These are phyloP conservation scores for Juglanconis oblonga DNA, from an alignment of 2,329 filamentous ascomycete genomes.

Conservation along the genomic window DNA sequence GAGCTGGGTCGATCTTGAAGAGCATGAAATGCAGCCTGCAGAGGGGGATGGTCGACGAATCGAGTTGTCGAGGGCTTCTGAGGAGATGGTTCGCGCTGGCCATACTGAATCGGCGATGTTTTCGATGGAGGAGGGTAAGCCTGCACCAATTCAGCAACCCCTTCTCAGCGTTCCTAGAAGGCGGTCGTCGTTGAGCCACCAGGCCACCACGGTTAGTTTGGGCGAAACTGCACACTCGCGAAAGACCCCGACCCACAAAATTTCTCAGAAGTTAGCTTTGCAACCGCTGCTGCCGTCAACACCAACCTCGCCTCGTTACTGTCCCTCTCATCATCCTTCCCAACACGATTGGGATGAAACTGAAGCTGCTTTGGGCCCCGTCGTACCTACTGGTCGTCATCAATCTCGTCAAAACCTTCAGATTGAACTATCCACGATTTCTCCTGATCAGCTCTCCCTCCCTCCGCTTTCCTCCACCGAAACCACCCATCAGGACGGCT, in stretches of 20 bases:
- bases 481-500: neutral
- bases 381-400: neutral
- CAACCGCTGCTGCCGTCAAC: neutral
- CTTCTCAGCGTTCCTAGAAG: constrained; percentile 13
- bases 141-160: neutral
- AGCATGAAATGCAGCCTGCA: constrained; percentile 16
- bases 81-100: neutral
- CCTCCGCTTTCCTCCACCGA: constrained; percentile 4
- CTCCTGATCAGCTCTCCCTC: constrained; percentile 5
- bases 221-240: constrained; percentile 3
- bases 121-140: neutral
- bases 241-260: neutral
- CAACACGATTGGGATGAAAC: neutral
- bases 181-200: constrained; percentile 19
- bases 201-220: constrained; percentile 2
- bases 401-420: neutral
- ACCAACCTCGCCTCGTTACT: neutral
- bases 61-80: neutral
- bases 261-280: neutral
- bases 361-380: constrained; percentile 3
- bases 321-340: neutral
- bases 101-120: neutral
- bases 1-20: constrained; percentile 26
- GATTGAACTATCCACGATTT: neutral
- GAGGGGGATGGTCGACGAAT: neutral